Evolutionary conservation across 2,329 filamentous ascomycete species (phyloP), one percentile per base, ranked within the genome.

Genomic region (Beauveria australis): DNA sequence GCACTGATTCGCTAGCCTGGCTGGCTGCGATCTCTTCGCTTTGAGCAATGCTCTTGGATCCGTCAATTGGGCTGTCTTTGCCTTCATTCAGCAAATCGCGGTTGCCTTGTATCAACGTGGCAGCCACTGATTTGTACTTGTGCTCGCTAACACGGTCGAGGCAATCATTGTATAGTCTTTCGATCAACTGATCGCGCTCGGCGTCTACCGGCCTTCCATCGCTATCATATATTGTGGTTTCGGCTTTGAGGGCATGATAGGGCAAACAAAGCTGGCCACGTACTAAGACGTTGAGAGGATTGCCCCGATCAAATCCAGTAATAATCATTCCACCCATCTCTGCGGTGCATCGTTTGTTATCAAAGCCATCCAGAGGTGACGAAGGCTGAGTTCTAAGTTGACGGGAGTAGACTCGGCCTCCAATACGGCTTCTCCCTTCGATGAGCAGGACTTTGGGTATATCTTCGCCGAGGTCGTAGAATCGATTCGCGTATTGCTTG

Each of bases 281-380:
- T 61, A 99, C 87, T 62, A 99, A 85, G 53, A 92, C 85, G 71
- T 97, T 95, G 67, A 99, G 77, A 5, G 94, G 94, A 67, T 99
- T 99, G 19, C 95, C 95, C 65, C 91, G 85, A 66, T 97, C 92
- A 71, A 97, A 99, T 0, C 94, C 94, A 40, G 95, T 97, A 63
- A 99, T 92, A 63, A 99, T 97, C 81, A 99, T 96, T 60, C 93
- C 94, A 30, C 94, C 94, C 87, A 97, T 95, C 72, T 99, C 94
- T 37, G 91, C 94, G 22, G 92, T 97, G 69, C 88, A 89, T 55
- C 85, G 78, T 63, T 79, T 82, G 9, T 78, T 81, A 75, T 82
- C 72, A 81, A 83, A 74, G 70, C 65, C 78, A 68, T 70, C 79
- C 75, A 70, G 85, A 66, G 65, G 75, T 74, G 69, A 78, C 70